Base-by-base conservation (phyloP, 805 yeast genomes). In the Clavispora fructus region DNA sequence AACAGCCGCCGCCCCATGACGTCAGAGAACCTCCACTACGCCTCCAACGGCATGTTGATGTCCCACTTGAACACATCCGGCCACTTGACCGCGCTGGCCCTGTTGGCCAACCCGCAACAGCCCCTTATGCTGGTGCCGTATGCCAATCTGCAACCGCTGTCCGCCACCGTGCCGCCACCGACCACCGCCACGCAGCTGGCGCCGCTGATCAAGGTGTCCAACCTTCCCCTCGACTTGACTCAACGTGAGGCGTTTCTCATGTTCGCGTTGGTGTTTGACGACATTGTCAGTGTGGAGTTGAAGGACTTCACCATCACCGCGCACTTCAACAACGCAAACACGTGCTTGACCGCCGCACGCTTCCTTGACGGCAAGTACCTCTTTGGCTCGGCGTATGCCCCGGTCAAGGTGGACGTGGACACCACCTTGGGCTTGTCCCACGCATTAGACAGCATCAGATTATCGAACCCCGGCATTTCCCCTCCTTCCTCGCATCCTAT, bases 261-360 rank as follows among this genome's bases (percentile, higher is more conserved):
- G 7, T 86, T 86, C 60, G 77, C 92, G 6, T 65, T 86, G 45
- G 86, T 87, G n/a, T 65, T 72, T 50, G 88, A 83, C 54, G 83
- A 71, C 49, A 58, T 83, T 40, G 52, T 74, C 31, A 72, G 65
- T 47, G 65, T 80, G 35, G 85, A 79, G 45, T 53, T 80, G 33
- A 57, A 65, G 25, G 75, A 73, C 48, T 54, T 50, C 44, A 51
- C 47, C 44, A 58, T 70, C 41, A 59, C 56, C 42, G 76, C 71
- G 26, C 59, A 53, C 45, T 73, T 72, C 60, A 64, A 62, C 44
- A 67, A 58, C 52, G 53, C 59, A 31, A 63, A 64, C 54, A 66
- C 76, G 13, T 71, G 76, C 55, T 48, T 69, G 33, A 63, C 76
- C 16, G 68, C 75, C 2, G 71, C 63, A 14, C 63, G 66, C 48